A percentile compares a stretch with the other conserved stretches of the same genome.
These are phyloP conservation scores for Cyclostephanos tholiformis DNA, from an alignment of 108 stramenopile species.

Conservation along the genomic window DNA sequence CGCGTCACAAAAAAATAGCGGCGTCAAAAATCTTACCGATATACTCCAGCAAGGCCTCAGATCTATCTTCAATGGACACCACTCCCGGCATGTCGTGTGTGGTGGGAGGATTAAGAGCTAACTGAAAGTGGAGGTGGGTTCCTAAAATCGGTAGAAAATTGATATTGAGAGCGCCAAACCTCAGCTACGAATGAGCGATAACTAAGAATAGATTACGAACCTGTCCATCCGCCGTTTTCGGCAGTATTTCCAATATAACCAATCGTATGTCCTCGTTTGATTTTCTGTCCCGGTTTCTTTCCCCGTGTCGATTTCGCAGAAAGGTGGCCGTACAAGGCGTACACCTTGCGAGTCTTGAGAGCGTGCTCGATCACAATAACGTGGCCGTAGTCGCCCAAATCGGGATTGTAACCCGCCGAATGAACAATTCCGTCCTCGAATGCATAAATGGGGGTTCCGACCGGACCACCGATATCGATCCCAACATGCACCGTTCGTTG, in stretches of 20 bases:
- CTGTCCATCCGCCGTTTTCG: constrained; percentile 88
- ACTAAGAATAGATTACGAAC: background rate
- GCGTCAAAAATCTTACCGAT: background rate
- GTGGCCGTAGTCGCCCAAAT: constrained; percentile 81
- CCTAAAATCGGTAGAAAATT: background rate
- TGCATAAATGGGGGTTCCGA: constrained; percentile 71
- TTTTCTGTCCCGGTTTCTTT: constrained; percentile 28
- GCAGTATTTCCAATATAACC: constrained; percentile 68
- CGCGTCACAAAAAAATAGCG: background rate
- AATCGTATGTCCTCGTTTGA: constrained; percentile 58
- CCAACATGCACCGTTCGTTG: constrained; percentile 78
- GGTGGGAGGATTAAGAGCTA: constrained; percentile 50
- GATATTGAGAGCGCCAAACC: background rate
- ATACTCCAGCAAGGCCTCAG: constrained; percentile 29
- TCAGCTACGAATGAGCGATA: background rate
- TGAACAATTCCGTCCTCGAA: constrained; percentile 76
- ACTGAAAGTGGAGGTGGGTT: constrained; percentile 73
- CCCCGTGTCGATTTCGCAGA: constrained; percentile 36
- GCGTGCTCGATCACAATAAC: constrained; percentile 79
- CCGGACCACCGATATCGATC: constrained; percentile 77
- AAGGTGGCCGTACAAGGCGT: constrained; percentile 84
- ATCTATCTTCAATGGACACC: constrained; percentile 52
- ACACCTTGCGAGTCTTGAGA: constrained; percentile 46
- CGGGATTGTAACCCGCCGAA: constrained; percentile 77
- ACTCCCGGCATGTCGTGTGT: constrained; percentile 82